These are phyloP conservation scores for Alternaria solani DNA, from an alignment of 2,329 filamentous ascomycete species.

Conservation along the genomic window DNA sequence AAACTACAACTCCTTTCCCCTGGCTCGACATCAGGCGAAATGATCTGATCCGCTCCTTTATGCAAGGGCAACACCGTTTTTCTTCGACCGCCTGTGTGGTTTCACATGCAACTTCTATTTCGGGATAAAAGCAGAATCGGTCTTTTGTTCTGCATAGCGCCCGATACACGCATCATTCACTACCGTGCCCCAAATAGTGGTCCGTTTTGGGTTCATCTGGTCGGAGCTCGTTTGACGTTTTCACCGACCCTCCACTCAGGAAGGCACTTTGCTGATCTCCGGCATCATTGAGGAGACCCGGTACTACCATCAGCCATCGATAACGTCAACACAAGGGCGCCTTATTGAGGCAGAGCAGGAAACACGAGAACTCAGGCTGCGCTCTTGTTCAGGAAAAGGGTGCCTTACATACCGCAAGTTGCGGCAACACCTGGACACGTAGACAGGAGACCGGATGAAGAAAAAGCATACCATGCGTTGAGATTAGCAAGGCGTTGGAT, in stretches of 20 bases:
- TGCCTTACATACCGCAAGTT: neutral
- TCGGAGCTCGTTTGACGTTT: slow-evolving; percentile 16
- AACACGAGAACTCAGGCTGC: slow-evolving; percentile 3
- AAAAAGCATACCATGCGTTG: slow-evolving; percentile 7
- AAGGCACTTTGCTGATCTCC: slow-evolving; percentile 20
- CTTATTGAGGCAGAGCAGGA: slow-evolving; percentile 9
- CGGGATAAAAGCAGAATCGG: slow-evolving; percentile 2
- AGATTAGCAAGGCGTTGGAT: slow-evolving; percentile 5
- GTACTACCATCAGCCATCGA: slow-evolving; percentile 15
- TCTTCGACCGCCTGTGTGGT: neutral
- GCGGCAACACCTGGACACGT: neutral
- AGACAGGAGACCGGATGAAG: slow-evolving; percentile 4
- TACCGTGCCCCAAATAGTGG: neutral
- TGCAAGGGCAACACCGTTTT: neutral
- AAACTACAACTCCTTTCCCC: neutral
- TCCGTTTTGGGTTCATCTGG: slow-evolving; percentile 8
- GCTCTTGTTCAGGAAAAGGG: neutral
- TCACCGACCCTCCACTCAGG: slow-evolving; percentile 26
- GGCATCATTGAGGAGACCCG: slow-evolving; percentile 38
- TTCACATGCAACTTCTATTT: slow-evolving; percentile 8
- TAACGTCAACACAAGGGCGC: slow-evolving; percentile 20
- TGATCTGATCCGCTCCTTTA: neutral
- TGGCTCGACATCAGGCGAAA: neutral
- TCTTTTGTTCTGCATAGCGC: slow-evolving; percentile 1
- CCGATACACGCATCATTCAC: slow-evolving; percentile 21